Base-by-base conservation (phyloP, 352 stramenopile genomes). In the Pythium rhizo-oryzae region DNA sequence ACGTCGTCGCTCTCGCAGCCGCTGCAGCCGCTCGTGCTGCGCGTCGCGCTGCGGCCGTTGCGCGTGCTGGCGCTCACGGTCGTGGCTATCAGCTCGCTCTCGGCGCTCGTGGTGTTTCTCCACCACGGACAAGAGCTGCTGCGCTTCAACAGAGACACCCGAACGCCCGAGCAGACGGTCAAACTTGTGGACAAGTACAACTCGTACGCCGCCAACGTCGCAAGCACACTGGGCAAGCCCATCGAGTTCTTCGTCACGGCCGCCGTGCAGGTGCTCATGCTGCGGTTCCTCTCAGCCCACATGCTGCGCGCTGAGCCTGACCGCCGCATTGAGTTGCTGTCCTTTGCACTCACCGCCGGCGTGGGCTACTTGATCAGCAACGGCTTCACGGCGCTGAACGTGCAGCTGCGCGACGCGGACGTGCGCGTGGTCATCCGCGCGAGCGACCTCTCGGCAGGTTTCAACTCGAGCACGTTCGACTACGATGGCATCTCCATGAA, bases 311-410 rank as follows among this genome's bases (percentile, higher is more conserved):
- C 33, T 0, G 19, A 53, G 25, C 51, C 61, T 9, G 52, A 37
- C 43, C 47, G 25, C 35, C 39, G 21, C 21, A 0, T 60, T 4
- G 19, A 16, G 18, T n/a, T 47, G 5, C 41, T 53, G 39, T 28
- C 62, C n/a, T n/a, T 69, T 0, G 43, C 8, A 0, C n/a, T 62
- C 11, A 58, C 28, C 19, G 16, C 53, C 4, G 44, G 28, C 18
- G 43, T 62, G n/a, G 62, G 62, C 5, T 69, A 69, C 43, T 11
- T 69, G 39, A 55, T 69, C 30, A 44, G 54, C 62, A 69, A 69
- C 35, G 62, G 41, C 2, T 62, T 69, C 19, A 56, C 46, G 24
- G 52, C 61, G 28, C 25, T 65, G 9, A 65, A 65, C 59, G 59
- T 65, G 12, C 61, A 68, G 35, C 23, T 62, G 18, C 61, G 50